Percentiles rank a stretch among this genome's conserved stretches.
These are phyloP conservation scores for Cornus controversa DNA, from an alignment of 148 eudicot genomes.

Conservation along the genomic window DNA sequence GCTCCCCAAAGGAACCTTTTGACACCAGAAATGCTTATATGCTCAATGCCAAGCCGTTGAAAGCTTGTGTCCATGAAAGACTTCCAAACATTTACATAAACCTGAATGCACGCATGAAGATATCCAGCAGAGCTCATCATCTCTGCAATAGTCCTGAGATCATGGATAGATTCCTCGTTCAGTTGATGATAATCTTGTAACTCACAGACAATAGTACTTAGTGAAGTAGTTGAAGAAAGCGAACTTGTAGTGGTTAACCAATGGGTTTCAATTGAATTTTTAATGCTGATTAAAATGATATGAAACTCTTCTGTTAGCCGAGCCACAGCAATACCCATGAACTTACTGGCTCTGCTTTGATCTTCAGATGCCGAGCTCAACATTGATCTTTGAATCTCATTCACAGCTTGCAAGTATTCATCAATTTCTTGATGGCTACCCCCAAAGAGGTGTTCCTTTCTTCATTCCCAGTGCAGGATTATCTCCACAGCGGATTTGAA, in stretches of 20 bases:
- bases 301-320: slow-evolving; percentile 73
- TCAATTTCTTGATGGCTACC: slow-evolving; percentile 53
- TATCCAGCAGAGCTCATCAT: slow-evolving; percentile 70
- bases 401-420: slow-evolving; percentile 68
- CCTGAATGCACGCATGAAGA: slow-evolving; percentile 66
- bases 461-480: no score
- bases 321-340: no score
- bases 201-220: slow-evolving; percentile 10
- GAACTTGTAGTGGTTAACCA: slow-evolving; percentile 29
- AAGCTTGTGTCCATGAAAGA: slow-evolving; percentile 55
- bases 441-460: slow-evolving; percentile 43
- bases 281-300: slow-evolving; percentile 43
- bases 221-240: slow-evolving; percentile 16
- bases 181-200: not conserved
- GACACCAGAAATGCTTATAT: slow-evolving; percentile 57
- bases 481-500: slow-evolving; percentile 53
- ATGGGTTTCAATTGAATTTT: slow-evolving; percentile 45
- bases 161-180: slow-evolving; percentile 27
- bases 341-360: no score
- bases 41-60: slow-evolving; percentile 59
- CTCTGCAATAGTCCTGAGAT: slow-evolving; percentile 67
- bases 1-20: slow-evolving; percentile 59
- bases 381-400: slow-evolving; percentile 56
- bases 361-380: no score
- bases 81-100: slow-evolving; percentile 64